Conservation (phyloP, 2,329 filamentous ascomycete species). For the Penicillium freii region DNA sequence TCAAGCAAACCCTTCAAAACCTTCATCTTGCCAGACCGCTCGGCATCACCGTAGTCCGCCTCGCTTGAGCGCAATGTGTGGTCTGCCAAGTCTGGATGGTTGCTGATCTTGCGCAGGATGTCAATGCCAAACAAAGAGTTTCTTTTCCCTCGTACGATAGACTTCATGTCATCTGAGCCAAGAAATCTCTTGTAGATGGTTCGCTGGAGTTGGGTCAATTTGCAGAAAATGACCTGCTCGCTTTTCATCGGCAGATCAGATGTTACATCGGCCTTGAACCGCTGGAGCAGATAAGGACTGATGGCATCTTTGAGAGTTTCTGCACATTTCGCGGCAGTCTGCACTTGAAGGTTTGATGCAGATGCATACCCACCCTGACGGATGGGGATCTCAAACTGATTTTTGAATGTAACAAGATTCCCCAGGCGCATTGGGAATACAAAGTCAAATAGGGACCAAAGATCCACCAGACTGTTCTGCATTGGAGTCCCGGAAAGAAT, state of each 20-base stretch:
- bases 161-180: conserved; percentile 77
- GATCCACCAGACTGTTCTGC: conserved; percentile 91
- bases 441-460: conserved; percentile 98
- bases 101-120: conserved; percentile 91
- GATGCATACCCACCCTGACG: conserved; percentile 91
- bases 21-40: conserved; percentile 91
- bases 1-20: conserved; percentile 84
- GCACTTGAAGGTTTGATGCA: conserved; percentile 87
- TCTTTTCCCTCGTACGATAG: conserved; percentile 70
- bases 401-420: conserved; percentile 84
- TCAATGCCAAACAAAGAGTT: conserved; percentile 89
- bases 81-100: conserved; percentile 86
- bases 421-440: conserved; percentile 95
- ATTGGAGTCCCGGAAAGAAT: conserved; percentile 96
- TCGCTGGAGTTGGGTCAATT: conserved; percentile 76
- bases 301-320: conserved; percentile 92
- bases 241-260: conserved; percentile 92
- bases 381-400: conserved; percentile 92
- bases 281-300: conserved; percentile 85
- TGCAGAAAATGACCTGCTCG: conserved; percentile 94
- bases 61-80: conserved; percentile 60
- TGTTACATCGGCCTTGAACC: conserved; percentile 90
- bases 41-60: conserved; percentile 69
- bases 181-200: conserved; percentile 79
- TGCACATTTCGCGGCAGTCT: conserved; percentile 91